Evolutionary conservation across 148 eudicot species (phyloP).

Genomic region (Chenopodium berlandieri): DNA sequence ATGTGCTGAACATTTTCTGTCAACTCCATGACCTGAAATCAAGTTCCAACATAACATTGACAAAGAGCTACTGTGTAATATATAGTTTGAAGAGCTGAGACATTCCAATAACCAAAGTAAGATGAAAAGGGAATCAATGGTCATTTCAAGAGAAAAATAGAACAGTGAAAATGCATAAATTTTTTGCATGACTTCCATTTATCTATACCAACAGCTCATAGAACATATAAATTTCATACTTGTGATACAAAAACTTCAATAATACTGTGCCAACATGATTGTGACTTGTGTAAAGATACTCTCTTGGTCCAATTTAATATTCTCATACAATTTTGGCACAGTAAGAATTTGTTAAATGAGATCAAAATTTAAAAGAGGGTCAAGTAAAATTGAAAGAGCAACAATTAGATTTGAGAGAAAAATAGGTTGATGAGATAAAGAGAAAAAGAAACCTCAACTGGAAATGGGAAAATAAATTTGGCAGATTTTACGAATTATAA

Average conservation of each 20-base stretch:
- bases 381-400: neutral
- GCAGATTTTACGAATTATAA: neutral
- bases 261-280: too few relatives aligned
- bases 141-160: neutral
- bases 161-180: neutral
- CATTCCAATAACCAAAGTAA: neutral
- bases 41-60: neutral
- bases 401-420: neutral
- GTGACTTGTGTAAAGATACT: too few relatives aligned
- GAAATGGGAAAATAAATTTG: neutral
- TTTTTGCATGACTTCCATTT: neutral
- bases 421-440: neutral
- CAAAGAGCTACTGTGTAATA: neutral
- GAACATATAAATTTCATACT: neutral
- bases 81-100: neutral
- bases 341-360: too few relatives aligned
- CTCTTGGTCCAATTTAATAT: too few relatives aligned
- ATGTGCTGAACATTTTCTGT: constrained; percentile 60
- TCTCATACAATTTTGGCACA: too few relatives aligned
- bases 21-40: constrained; percentile 55
- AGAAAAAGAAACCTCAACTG: neutral
- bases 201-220: neutral
- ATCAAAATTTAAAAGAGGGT: neutral
- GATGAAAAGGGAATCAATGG: neutral
- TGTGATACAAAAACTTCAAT: too few relatives aligned